Evolutionary conservation across 306 rosid genomes (phyloP).

Genomic region (Rosa rugosa): DNA sequence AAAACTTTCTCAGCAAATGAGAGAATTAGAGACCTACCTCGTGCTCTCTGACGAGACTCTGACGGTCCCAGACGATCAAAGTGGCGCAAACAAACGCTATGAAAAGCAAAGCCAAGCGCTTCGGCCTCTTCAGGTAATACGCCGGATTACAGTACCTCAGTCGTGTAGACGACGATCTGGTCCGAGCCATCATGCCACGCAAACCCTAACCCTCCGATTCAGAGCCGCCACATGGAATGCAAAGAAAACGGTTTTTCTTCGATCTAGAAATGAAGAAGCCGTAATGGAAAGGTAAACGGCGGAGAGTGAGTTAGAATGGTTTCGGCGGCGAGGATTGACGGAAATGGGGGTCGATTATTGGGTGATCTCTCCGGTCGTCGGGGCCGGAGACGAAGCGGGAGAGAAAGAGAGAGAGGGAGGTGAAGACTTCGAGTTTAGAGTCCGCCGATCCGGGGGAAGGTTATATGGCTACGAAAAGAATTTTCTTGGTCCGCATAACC

Average conservation of each 20-base stretch:
- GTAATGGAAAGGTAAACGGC: too few relatives aligned
- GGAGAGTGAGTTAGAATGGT: background rate
- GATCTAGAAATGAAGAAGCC: background rate
- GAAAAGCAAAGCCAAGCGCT: conserved; percentile 85
- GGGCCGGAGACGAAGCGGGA: background rate
- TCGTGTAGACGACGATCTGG: conserved; percentile 54
- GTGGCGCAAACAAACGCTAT: conserved; percentile 60
- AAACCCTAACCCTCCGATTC: conserved; percentile 13
- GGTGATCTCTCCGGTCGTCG: conserved; percentile 17
- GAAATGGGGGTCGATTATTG: background rate
- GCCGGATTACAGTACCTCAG: conserved; percentile 78
- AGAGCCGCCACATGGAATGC: conserved; percentile 22
- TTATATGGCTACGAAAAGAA: background rate
- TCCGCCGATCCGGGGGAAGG: background rate
- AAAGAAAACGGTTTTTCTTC: background rate
- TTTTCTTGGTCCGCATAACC: too few relatives aligned
- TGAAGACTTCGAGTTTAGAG: background rate
- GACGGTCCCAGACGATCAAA: conserved; percentile 91
- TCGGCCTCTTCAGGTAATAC: conserved; percentile 88
- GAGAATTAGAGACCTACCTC: conserved; percentile 49
- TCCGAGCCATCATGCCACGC: conserved; percentile 64
- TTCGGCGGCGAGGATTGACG: background rate
- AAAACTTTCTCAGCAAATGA: conserved; percentile 14
- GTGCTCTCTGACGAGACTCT: conserved; percentile 74
- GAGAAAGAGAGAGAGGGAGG: background rate